Base-by-base conservation (phyloP, 1,284 basidiomycete species). In the Ustilago shanxiensis region DNA sequence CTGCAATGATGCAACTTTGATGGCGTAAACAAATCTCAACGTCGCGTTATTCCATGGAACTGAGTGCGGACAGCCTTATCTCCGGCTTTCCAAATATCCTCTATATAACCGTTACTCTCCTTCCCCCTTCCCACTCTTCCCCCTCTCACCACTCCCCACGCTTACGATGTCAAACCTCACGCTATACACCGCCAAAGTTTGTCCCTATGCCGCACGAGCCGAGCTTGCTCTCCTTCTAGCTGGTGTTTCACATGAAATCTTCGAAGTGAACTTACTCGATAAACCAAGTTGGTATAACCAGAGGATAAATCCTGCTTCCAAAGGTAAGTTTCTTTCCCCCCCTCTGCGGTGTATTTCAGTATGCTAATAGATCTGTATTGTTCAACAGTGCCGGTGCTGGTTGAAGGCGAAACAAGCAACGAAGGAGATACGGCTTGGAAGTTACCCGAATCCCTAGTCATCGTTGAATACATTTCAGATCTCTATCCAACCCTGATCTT, bases 171-270 rank as follows among this genome's bases (percentile, higher is more conserved):
- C 54, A 20, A 59, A 55, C 9, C 22, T 62, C n/a, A 53, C 62
- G 14, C 69, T 72, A 13, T 72, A 72, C 60, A 72, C 69, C 11
- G 69, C 64, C 22, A 72, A 73, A 49, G 65, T 68, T 26, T 68
- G 71, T 50, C 65, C 71, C 1, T 73, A 68, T 35, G 71, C 71
- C 1, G 64, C 66, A 1, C 35, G 70, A 3, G 55, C 65, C n/a
- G 64, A 67, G 56, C 55, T 72, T 14, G 70, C 70, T 1, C 51
- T 68, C 3, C 50, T 41, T 10, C 22, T 62, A 3, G 64, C 60
- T 5, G 60, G 60, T 2, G 22, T 67, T 5, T 16, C 24, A 10
- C 62, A 67, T 56, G 60, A 69, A 10, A 53, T 22, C n/a, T 68
- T 29, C 44, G 71, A 64, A 47, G 35, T 73, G 13, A 66, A 73